Evolutionary conservation across 2,329 filamentous ascomycete genomes (phyloP), one percentile per base, ranked within the genome.

Genomic region (Keithomyces neogunnii): DNA sequence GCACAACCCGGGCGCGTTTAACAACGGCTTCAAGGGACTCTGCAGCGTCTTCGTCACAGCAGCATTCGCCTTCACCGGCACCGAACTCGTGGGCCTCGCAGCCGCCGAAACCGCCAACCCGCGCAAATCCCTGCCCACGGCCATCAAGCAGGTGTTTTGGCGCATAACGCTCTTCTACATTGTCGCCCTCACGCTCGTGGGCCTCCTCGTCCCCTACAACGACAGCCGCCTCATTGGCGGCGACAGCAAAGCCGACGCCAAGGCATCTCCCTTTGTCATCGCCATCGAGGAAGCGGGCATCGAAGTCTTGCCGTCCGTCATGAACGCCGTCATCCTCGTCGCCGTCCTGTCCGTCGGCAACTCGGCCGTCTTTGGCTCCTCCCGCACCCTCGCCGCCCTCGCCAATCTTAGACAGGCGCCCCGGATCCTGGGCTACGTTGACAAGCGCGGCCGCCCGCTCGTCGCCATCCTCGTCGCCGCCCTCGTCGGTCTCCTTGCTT

Each of bases 141-240:
- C 91, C 10, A 83, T 95, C 61, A 95, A 95, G 71, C 90, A 95
- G 66, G 89, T 96, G 28, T 96, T 96, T 68, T 96, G 91, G 90
- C 85, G 91, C 62, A 95, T 96, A 63, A 82, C 84, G 3, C 76
- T 95, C 51, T 96, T 96, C 73, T 96, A 96, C 70, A 77, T 96
- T 47, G 82, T 95, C 35, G 87, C 88, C 1, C 77, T 96, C 9
- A 82, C 82, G 4, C 73, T 96, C 3, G 82, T 96, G 52, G 89
- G 92, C 30, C 76, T 96, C 1, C 75, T 96, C 3, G 89, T 96
- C 0, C 86, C 85, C 0, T 91, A 86, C 65, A 71, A 80, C 60
- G 81, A 95, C 55, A 51, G 63, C 0, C 73, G 77, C 3, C 82
- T 96, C 0, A 73, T 89, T 19, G 68, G 69, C 8, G 72, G 71